phyloP scores from a whole-genome alignment of 352 stramenopile genomes.

The Globisporangium spiculum region DNA sequence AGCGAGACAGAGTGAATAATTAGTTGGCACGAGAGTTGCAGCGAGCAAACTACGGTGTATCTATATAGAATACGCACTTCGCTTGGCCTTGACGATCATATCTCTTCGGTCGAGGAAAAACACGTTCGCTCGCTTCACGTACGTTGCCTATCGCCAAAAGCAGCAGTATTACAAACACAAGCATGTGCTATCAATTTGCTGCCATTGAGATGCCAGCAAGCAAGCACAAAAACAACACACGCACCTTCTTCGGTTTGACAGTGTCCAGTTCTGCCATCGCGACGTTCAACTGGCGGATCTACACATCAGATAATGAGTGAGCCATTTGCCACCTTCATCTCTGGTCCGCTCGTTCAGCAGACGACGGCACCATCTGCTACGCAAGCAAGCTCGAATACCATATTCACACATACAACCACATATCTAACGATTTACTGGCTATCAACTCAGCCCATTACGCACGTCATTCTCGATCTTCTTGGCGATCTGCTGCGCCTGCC shows the following conservation, averaged over 20 bases:
- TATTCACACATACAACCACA: not conserved
- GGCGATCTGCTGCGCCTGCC: constrained; percentile 43
- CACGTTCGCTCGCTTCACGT: constrained; percentile 64
- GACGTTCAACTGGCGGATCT: constrained; percentile 81
- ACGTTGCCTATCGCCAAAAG: constrained; percentile 41
- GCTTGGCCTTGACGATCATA: constrained; percentile 65
- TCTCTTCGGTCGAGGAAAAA: constrained; percentile 75
- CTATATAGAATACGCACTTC: constrained; percentile 29
- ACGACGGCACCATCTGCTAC: too few relatives aligned
- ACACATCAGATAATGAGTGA: not conserved
- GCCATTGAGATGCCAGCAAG: not conserved
- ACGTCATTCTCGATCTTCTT: constrained; percentile 23
- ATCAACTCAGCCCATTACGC: not conserved
- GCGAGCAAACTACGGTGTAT: too few relatives aligned
- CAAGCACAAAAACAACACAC: not conserved
- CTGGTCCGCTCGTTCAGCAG: not conserved
- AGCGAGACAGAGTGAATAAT: not conserved
- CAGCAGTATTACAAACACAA: not conserved
- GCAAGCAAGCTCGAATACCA: not conserved
- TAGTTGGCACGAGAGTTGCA: not conserved
- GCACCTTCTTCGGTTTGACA: constrained; percentile 67
- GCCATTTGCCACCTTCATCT: not conserved
- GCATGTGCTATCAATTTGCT: not conserved
- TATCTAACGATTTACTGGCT: not conserved
- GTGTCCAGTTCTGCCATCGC: constrained; percentile 68